Percentiles rank a stretch among this genome's conserved stretches.
Evolutionary conservation across 495 filamentous ascomycete genomes (phyloP).

Genomic region (Penicillium taxi): DNA sequence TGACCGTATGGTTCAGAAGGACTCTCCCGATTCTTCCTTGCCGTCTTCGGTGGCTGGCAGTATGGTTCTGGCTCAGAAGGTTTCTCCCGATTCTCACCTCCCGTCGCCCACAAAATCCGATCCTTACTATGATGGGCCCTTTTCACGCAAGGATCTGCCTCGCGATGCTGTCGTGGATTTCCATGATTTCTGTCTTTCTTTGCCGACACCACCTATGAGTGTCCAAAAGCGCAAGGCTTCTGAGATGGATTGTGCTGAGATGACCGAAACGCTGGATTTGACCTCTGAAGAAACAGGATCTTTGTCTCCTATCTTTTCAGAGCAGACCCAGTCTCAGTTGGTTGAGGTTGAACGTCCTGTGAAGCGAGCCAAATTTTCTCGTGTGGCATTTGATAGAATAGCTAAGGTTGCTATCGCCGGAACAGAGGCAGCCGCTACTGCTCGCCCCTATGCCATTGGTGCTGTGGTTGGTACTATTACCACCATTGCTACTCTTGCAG

Average conservation of each 20-base stretch:
- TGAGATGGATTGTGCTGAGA: constrained; percentile 19
- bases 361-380: constrained; percentile 28
- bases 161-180: background rate
- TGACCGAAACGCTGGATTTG: constrained; percentile 5
- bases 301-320: constrained; percentile 22
- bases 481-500: constrained; percentile 41
- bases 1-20: too few species aligned
- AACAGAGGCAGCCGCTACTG: too few species aligned
- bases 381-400: too few species aligned
- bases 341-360: constrained; percentile 17
- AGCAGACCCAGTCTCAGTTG: constrained; percentile 8
- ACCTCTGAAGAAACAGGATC: constrained; percentile 8
- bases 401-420: too few species aligned
- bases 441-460: constrained; percentile 37
- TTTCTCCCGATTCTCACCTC: background rate
- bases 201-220: background rate
- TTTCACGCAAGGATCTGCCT: constrained; percentile 1
- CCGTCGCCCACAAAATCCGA: too few species aligned
- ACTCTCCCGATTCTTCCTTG: too few species aligned
- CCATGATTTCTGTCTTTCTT: background rate
- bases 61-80: background rate
- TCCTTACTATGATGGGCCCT: constrained; percentile 12
- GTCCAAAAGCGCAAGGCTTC: constrained; percentile 28
- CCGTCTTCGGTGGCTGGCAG: too few species aligned
- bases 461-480: constrained; percentile 40